Evolutionary conservation across 164 flowering plant genomes (phyloP), one percentile per base, ranked within the genome.

Genomic region (Vitis vinifera): DNA sequence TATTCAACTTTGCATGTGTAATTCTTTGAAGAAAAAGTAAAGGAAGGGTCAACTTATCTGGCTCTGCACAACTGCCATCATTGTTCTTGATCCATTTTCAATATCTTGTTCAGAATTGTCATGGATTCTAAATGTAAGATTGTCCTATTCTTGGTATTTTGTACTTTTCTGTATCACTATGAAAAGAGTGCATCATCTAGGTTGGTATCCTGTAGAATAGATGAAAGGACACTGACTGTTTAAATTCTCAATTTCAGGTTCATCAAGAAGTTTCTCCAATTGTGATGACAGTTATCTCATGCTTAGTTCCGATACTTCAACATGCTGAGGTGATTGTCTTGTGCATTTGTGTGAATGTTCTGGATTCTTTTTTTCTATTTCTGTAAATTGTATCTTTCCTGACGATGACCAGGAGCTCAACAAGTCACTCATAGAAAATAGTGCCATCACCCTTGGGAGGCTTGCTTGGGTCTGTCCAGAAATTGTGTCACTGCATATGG

Each of bases 391-490:
- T 37, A 48, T 73, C 44, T 37, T 65, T 67, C 19, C 69, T 77
- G 72, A 63, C 76, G 57, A 47, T 72, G 29, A 63, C 68, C 86
- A 96, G 99, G 95, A 83, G 67, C 80, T 93, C 16, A 92, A 92
- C 73, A 93, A 88, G 78, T 93, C 99, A 62, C 97, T 96, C 2
- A 69, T 91, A 68, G 99, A 96, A 74, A 96, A 96, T 77, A 86
- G 95, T 86, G 95, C 99, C 63, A 96, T 96, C 57, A 96, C 99
- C 49, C 91, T 96, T 55, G 99, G 99, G 67, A 85, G 99, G 72
- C 87, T 96, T 77, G 93, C 92, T 4, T 93, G 95, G 97, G 97
- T 89, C 59, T 92, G 97, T 73, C 98, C 99, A 13, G 97, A 93
- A 62, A 81, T 92, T 68, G 91, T 93, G 14, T 81, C 99, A 17